phyloP scores from a whole-genome alignment of 2,329 filamentous ascomycete genomes.

The Neurospora sp. region DNA sequence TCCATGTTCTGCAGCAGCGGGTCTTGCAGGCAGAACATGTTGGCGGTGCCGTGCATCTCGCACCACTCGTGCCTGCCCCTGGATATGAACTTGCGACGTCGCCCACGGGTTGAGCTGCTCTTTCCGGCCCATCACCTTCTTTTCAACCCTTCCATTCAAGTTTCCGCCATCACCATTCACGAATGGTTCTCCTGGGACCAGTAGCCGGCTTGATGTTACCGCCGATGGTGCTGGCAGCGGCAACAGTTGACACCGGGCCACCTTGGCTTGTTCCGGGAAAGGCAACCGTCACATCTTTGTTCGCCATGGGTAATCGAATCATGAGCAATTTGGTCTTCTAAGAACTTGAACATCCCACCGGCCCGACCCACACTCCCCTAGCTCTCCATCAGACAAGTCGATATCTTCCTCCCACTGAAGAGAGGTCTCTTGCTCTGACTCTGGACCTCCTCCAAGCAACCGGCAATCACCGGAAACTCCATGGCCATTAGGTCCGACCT shows the following conservation, averaged over 20 bases:
- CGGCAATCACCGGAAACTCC: not conserved
- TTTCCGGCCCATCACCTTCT: too few relatives aligned
- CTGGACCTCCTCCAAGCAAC: not conserved
- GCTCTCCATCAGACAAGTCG: not conserved
- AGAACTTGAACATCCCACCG: not conserved
- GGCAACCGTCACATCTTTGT: too few relatives aligned
- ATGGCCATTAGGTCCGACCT: too few relatives aligned
- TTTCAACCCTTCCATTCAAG: too few relatives aligned
- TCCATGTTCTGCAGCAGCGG: too few relatives aligned
- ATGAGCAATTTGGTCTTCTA: not conserved
- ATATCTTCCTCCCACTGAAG: not conserved
- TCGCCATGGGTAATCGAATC: not conserved
- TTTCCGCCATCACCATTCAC: too few relatives aligned
- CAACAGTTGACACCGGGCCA: rapidly evolving
- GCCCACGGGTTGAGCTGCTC: too few relatives aligned
- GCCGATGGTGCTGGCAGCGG: rapidly evolving
- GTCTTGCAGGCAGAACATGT: too few relatives aligned
- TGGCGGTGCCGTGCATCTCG: too few relatives aligned
- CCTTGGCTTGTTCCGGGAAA: not conserved
- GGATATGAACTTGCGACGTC: too few relatives aligned
- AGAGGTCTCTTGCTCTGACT: not conserved
- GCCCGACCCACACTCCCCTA: not conserved
- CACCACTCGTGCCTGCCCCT: too few relatives aligned
- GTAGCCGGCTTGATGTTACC: not conserved
- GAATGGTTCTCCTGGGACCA: too few relatives aligned